Evolutionary conservation across 2,329 filamentous ascomycete species (phyloP).

Genomic region (Xylariaceae sp.): DNA sequence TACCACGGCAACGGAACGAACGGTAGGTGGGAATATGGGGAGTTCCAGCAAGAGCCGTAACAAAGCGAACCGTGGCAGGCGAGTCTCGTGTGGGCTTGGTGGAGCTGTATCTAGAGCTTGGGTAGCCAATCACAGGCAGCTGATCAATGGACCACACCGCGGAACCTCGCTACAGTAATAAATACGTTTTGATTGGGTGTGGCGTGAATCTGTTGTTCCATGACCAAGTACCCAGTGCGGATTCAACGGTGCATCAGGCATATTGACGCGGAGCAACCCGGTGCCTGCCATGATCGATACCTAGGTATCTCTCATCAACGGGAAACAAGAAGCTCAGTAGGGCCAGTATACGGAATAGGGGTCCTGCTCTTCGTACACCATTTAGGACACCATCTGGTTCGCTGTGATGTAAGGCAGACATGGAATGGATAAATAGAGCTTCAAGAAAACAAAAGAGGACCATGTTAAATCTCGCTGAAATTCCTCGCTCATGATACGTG

Average conservation of each 20-base stretch:
- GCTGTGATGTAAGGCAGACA: neutral
- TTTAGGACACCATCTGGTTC: too few species aligned
- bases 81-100: neutral
- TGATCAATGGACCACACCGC: neutral
- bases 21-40: neutral
- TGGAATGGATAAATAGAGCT: neutral
- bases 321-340: too few species aligned
- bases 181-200: too few species aligned
- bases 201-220: too few species aligned
- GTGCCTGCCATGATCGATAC: too few species aligned
- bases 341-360: too few species aligned
- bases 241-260: too few species aligned
- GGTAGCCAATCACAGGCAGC: conserved; percentile 12
- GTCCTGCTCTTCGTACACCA: too few species aligned
- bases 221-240: too few species aligned
- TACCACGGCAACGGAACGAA: conserved; percentile 3
- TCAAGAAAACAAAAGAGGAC: neutral
- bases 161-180: neutral
- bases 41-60: neutral
- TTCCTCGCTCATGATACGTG: neutral
- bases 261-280: too few species aligned
- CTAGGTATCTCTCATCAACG: too few species aligned
- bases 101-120: neutral
- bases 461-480: neutral
- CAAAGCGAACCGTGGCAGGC: neutral